Conservation (phyloP, 1,284 basidiomycete genomes). For the Xerocomus minutiporus region DNA sequence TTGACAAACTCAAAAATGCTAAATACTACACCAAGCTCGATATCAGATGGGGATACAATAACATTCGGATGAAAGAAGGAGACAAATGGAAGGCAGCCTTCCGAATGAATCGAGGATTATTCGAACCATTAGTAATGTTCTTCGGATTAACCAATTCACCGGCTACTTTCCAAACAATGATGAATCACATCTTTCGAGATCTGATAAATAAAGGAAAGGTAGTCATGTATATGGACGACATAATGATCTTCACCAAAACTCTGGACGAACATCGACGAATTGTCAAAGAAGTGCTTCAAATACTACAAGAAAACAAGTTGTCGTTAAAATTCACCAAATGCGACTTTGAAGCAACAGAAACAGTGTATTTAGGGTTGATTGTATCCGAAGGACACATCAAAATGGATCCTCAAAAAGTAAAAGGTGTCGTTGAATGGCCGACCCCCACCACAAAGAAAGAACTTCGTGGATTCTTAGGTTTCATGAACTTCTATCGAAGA, state of each 20-base stretch:
- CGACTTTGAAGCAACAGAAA: background rate
- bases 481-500: background rate
- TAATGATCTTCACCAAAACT: conserved; percentile 6
- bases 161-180: conserved; percentile 27
- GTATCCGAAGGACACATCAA: background rate
- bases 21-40: too few relatives aligned
- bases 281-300: background rate
- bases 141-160: too few relatives aligned
- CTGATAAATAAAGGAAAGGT: conserved; percentile 11
- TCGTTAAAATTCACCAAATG: background rate
- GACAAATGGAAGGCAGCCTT: too few relatives aligned
- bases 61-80: too few relatives aligned
- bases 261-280: background rate
- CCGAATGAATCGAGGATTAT: too few relatives aligned
- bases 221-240: conserved; percentile 2
- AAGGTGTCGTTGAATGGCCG: background rate
- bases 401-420: background rate
- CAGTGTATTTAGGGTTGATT: background rate
- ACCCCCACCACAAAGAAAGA: background rate
- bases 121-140: too few relatives aligned
- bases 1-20: too few relatives aligned
- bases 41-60: too few relatives aligned
- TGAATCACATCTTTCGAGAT: conserved; percentile 19
- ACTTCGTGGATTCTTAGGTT: background rate
- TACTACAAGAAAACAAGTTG: background rate